A percentile compares a stretch with the other conserved stretches of the same genome.
phyloP scores from a whole-genome alignment of 202 grass and related monocot genomes.

The Schoenoplectus tabernaemontani region DNA sequence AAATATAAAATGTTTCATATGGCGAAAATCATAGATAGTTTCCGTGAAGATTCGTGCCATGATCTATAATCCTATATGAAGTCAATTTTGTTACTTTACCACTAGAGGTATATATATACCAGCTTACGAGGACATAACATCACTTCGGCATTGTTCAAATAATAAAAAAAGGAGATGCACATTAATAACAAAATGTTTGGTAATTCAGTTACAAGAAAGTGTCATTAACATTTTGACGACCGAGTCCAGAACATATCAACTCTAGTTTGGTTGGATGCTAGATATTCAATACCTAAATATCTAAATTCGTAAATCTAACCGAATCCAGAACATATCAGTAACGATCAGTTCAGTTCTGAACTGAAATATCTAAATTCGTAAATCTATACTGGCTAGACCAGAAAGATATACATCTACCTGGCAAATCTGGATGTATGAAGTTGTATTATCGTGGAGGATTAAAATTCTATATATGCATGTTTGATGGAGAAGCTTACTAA shows the following conservation, averaged over 20 bases:
- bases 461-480: background rate
- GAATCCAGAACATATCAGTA: background rate
- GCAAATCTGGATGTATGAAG: background rate
- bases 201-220: background rate
- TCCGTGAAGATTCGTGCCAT: background rate
- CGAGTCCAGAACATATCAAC: background rate
- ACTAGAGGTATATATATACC: no score
- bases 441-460: background rate
- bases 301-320: no score
- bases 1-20: no score
- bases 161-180: background rate
- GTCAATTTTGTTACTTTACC: background rate
- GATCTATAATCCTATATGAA: background rate
- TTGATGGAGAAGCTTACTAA: background rate
- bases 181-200: constrained; percentile 1
- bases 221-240: background rate
- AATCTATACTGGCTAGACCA: background rate
- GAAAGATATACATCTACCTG: background rate
- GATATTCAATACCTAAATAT: background rate
- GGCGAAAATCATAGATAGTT: background rate
- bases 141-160: background rate
- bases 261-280: background rate
- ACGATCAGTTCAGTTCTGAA: background rate
- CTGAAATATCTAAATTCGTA: background rate
- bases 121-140: no score